Base-by-base conservation (phyloP, 257 asterid genomes). In the Solanum virginianum region DNA sequence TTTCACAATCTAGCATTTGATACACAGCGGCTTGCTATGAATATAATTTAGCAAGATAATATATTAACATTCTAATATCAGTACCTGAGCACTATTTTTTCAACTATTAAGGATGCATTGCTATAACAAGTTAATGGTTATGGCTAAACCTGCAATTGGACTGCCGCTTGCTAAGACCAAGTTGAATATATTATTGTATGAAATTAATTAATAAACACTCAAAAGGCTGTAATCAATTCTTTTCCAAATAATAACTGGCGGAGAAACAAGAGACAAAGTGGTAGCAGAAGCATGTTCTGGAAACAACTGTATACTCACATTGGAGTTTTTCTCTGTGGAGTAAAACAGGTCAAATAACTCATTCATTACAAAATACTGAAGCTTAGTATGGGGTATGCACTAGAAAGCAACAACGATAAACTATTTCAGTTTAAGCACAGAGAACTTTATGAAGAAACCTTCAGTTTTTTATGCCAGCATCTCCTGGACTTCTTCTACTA, bases 401-500 rank as follows among this genome's bases (percentile, higher is more conserved):
- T 53, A 53, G 51, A 26, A 17, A 9, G 60, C 16, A 77, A 77
- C 47, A 45, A 77, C 51, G 82, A 51, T 8, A 77, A 51, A 14
- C 22, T 51, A 24, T 77, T 77, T 77, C 63, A 51, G 82, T 16
- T 51, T 51, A 51, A 77, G 51, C 1, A 26, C 63, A 8, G 63
- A 74, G 60, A 74, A 47, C 62, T 47, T 75, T 75, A 75, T 53
- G 36, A 80, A 81, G 74, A 75, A 65, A 95, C 98, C 99, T 93
- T 94, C 98, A 39, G 86, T 86, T 90, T 90, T 93, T 32, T 97
- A 85, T 29, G 89, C 66, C 90, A 93, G 81, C 91, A 97, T 91
- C 88, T 92, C 98, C 89, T 94, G 98, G 94, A 97, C 94, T 88
- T 95, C 98, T 90, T 94, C 98, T 53, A 90, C 97, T 75, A 92